These are phyloP conservation scores for Urochloa ruziziensis DNA, from an alignment of 176 grass and related monocot genomes.

Conservation along the genomic window DNA sequence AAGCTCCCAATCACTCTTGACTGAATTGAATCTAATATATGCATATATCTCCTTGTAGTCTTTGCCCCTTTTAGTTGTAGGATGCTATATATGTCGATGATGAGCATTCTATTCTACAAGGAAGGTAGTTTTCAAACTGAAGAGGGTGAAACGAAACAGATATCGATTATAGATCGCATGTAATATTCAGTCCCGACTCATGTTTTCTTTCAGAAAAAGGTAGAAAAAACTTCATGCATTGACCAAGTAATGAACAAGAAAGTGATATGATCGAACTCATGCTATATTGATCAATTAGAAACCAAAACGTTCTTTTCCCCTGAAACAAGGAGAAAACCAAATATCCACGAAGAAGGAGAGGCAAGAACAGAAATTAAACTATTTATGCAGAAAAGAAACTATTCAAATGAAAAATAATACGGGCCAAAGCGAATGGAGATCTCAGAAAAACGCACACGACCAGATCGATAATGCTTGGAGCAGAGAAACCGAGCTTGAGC, in stretches of 20 bases:
- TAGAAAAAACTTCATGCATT: background rate
- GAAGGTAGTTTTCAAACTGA: background rate
- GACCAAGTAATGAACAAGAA: background rate
- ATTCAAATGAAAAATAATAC: background rate
- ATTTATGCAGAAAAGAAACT: background rate
- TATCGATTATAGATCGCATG: background rate
- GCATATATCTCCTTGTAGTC: background rate
- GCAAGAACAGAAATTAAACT: background rate
- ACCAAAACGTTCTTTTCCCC: background rate
- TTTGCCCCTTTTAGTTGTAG: background rate
- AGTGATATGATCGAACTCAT: background rate
- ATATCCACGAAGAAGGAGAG: background rate
- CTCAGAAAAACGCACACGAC: background rate
- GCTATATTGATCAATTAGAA: background rate
- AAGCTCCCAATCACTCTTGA: background rate
- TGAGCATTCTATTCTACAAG: background rate
- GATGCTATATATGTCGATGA: background rate
- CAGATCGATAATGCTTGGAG: background rate
- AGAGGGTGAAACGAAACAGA: background rate
- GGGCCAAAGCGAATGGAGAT: background rate
- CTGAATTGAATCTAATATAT: background rate
- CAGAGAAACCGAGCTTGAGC: background rate
- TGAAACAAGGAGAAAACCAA: background rate
- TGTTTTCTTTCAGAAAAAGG: background rate
- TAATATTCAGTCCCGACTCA: background rate